These are phyloP conservation scores for Calonectria honghensis DNA, from an alignment of 2,329 filamentous ascomycete species.

Conservation along the genomic window DNA sequence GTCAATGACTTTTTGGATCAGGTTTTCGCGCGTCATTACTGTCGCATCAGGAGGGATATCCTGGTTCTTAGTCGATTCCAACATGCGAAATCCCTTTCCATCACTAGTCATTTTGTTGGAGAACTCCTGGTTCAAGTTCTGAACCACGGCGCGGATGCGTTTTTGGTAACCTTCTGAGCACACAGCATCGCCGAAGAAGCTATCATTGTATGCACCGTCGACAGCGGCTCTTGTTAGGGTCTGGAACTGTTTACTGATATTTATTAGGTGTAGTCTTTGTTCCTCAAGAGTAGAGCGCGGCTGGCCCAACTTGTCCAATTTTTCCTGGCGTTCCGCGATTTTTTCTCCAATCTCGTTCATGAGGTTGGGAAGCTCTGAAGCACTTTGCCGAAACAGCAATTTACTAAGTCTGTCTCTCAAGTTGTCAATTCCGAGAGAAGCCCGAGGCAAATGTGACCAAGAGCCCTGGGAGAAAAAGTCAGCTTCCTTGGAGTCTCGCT, in stretches of 20 bases:
- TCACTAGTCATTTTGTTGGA: constrained; percentile 62
- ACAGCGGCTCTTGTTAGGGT: constrained; percentile 66
- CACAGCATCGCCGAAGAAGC: constrained; percentile 68
- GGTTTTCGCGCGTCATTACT: constrained; percentile 41
- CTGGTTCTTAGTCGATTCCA: constrained; percentile 48
- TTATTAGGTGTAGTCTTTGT: constrained; percentile 68
- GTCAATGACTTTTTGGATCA: constrained; percentile 47
- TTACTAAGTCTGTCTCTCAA: constrained; percentile 70
- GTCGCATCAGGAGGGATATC: neutral
- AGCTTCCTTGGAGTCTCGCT: constrained; percentile 64
- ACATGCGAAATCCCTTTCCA: constrained; percentile 62
- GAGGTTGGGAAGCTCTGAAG: constrained; percentile 66
- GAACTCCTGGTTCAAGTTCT: constrained; percentile 70
- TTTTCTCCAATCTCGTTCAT: constrained; percentile 64
- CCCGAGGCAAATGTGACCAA: constrained; percentile 61
- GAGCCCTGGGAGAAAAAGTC: constrained; percentile 65
- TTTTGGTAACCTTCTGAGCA: constrained; percentile 59
- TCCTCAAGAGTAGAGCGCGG: constrained; percentile 66
- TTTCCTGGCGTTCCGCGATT: constrained; percentile 58
- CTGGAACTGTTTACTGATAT: constrained; percentile 67
- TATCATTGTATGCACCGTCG: constrained; percentile 70
- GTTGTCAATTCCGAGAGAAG: constrained; percentile 67
- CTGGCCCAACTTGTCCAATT: constrained; percentile 69
- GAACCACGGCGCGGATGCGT: constrained; percentile 73
- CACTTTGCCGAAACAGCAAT: constrained; percentile 69